Evolutionary conservation across 2,329 filamentous ascomycete genomes (phyloP).

Genomic region (Cladophialophora exuberans): DNA sequence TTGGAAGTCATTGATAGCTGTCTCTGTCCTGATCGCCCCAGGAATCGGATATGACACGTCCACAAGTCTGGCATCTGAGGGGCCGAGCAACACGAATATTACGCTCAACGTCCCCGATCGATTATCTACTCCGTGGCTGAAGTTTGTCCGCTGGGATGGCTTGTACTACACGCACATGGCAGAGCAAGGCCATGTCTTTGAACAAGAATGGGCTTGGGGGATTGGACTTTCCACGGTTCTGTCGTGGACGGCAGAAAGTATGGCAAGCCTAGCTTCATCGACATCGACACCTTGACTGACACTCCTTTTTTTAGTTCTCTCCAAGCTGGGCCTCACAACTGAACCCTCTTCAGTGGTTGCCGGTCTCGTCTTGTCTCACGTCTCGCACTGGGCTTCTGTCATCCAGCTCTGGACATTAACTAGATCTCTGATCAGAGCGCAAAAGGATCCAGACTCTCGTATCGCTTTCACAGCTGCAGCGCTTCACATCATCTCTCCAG

Average conservation of each 20-base stretch:
- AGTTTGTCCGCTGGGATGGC: slow-evolving; percentile 64
- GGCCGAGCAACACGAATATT: background rate
- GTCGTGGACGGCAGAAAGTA: slow-evolving; percentile 31
- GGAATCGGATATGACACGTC: slow-evolving; percentile 68
- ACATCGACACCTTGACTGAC: background rate
- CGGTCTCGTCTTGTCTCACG: slow-evolving; percentile 69
- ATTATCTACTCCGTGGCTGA: slow-evolving; percentile 39
- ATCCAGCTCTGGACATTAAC: slow-evolving; percentile 60
- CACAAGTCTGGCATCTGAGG: slow-evolving; percentile 51
- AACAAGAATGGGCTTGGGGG: slow-evolving; percentile 71
- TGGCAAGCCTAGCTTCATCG: background rate
- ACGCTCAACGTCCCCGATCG: slow-evolving; percentile 15
- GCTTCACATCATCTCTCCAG: slow-evolving; percentile 83
- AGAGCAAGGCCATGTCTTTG: slow-evolving; percentile 58
- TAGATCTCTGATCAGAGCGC: slow-evolving; percentile 21
- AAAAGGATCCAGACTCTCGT: slow-evolving; percentile 40
- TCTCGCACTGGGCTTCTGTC: slow-evolving; percentile 76
- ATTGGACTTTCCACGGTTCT: slow-evolving; percentile 48
- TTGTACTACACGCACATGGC: slow-evolving; percentile 63
- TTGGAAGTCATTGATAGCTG: slow-evolving; percentile 61
- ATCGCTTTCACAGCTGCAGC: slow-evolving; percentile 70
- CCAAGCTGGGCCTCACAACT: background rate
- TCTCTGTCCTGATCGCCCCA: slow-evolving; percentile 55
- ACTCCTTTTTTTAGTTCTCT: slow-evolving; percentile 5
- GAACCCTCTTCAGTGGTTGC: slow-evolving; percentile 45